Evolutionary conservation across 2,329 filamentous ascomycete genomes (phyloP), one percentile per base, ranked within the genome.

Genomic region (Corniculantispora saksenae): DNA sequence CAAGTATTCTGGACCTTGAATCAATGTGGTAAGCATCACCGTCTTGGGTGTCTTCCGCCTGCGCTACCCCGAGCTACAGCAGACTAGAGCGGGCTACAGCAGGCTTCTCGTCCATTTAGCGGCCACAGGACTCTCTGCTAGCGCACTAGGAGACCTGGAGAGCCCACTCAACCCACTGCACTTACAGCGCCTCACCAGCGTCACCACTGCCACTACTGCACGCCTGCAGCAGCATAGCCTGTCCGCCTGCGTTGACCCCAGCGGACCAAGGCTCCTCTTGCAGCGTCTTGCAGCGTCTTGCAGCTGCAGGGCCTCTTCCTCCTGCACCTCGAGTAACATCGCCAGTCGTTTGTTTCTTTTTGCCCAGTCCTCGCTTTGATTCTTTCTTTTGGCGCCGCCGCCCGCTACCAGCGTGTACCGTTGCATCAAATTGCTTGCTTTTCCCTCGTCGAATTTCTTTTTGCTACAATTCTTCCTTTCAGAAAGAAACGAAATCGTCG

Each of bases 291-390:
- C n/a, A n/a, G n/a, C 47, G 21, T 2, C 47, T 23, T 50, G 21
- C n/a, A 50, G 35, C 35, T 50, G n/a, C n/a, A n/a, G n/a, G n/a
- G n/a, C n/a, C n/a, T n/a, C n/a, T 50, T 27, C 23, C 5, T 23
- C 23, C 47, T 50, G n/a, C 47, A 29, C 32, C 23, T 53, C 29
- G 32, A 40, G 56, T 32, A 21, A 25, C 40, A 32, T 55, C 48
- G 21, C 32, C 48, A 54, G 19, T 38, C 9, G 47, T 15, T 38
- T 15, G 27, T 47, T 35, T 55, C 35, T 47, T 56, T 29, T 47
- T 40, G 54, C 48, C 23, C 23, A 13, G 19, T 25, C 50, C 25
- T 53, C 60, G 60, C 60, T 56, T 62, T 55, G 60, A 62, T 51
- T 55, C 59, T 48, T 23, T 35, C 21, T 13, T 55, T 9, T 38